Base-by-base conservation (phyloP, 2,329 filamentous ascomycete species). In the Colletotrichum plurivorum region DNA sequence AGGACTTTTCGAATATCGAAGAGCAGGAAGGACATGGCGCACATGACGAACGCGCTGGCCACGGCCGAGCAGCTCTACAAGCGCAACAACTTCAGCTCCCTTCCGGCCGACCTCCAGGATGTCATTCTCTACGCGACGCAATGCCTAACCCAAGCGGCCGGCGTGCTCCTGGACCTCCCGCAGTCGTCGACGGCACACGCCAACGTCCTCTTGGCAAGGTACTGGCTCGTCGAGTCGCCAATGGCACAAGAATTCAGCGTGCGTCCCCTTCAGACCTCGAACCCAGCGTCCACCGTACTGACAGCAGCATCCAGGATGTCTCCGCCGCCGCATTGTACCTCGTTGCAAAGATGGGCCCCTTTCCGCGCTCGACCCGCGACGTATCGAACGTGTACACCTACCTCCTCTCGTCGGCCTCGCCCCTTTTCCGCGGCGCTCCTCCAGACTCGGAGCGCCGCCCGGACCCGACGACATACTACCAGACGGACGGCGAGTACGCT, bases 121-220 rank as follows among this genome's bases (percentile, higher is more conserved):
- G 87, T 88, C 71, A 84, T 95, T 71, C 91, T 92, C 74, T 92
- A 91, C 78, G 87, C 91, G 62, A 91, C 92, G 43, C 90, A 93
- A 77, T 88, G 88, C 73, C 87, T 95, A 51, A 93, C 92, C 3
- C 93, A 96, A 80, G 90, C 92, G 22, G 92, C 93, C 12, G 93
- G 93, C 36, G 87, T 97, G 58, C 88, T 98, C 18, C 87, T 99
- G 3, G 89, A 93, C 55, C 85, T 98, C 46, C 93, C 94, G 7
- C 94, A 97, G 78, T 93, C 94, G 73, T 89, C 94, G 46, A 93
- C 96, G 46, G 93, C 94, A 5, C 93, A 94, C 76, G 94, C 95
- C 3, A 93, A 95, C 76, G 90, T 98, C 48, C 81, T 96, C 0
- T 89, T 97, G 41, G 91, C 92, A 59, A 89, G 95, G 15, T 96